Evolutionary conservation across 306 rosid genomes (phyloP).

Genomic region (Acacia confusa): DNA sequence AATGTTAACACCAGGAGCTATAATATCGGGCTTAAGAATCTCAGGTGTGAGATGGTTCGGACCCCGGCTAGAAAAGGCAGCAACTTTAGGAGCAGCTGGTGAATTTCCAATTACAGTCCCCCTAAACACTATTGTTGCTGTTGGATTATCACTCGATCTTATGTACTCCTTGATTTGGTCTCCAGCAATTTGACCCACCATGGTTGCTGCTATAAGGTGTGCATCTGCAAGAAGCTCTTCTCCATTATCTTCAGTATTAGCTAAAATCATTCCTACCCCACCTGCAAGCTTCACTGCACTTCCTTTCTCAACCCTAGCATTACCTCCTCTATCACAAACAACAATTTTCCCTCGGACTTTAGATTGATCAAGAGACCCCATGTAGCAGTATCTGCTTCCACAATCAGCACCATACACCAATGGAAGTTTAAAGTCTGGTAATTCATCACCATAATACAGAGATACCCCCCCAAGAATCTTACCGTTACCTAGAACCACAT

Average conservation of each 20-base stretch:
- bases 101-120: slow-evolving; percentile 80
- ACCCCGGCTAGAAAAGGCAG: slow-evolving; percentile 89
- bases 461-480: slow-evolving; percentile 65
- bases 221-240: slow-evolving; percentile 89
- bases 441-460: slow-evolving; percentile 56
- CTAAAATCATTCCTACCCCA: slow-evolving; percentile 68
- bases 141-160: slow-evolving; percentile 42
- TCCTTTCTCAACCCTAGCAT: slow-evolving; percentile 84
- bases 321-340: slow-evolving; percentile 86
- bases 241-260: slow-evolving; percentile 58
- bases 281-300: slow-evolving; percentile 74
- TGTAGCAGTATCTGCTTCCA: slow-evolving; percentile 58
- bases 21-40: slow-evolving; percentile 89
- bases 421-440: slow-evolving; percentile 53
- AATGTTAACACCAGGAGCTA: slow-evolving; percentile 94
- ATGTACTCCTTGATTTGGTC: slow-evolving; percentile 61
- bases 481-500: slow-evolving; percentile 68
- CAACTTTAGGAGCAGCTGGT: slow-evolving; percentile 78
- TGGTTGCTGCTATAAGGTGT: slow-evolving; percentile 75
- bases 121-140: slow-evolving; percentile 57
- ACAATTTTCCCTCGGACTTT: slow-evolving; percentile 77
- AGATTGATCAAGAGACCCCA: slow-evolving; percentile 41
- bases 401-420: slow-evolving; percentile 60
- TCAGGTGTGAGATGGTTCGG: slow-evolving; percentile 64
- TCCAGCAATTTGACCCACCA: slow-evolving; percentile 74